Evolutionary conservation across 805 yeast species (phyloP).

Genomic region (Myxozyma neglecta): DNA sequence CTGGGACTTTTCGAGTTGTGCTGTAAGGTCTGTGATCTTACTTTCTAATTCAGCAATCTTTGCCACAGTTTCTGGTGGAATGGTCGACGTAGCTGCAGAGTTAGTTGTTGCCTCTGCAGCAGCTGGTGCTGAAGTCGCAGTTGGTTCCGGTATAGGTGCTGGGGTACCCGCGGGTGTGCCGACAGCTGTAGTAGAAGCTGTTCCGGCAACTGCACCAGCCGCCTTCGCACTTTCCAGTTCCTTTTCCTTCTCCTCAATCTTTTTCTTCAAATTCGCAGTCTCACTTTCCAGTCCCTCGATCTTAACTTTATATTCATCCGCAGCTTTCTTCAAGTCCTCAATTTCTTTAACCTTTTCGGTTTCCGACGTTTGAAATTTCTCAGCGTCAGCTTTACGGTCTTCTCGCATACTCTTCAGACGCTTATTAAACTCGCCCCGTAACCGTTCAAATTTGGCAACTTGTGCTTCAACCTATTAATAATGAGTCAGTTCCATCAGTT

Average conservation of each 20-base stretch:
- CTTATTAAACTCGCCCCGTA: slow-evolving; percentile 35
- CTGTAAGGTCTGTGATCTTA: slow-evolving; percentile 39
- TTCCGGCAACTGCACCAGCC: slow-evolving; percentile 11
- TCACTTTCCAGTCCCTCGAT: slow-evolving; percentile 22
- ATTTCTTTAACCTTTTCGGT: slow-evolving; percentile 33
- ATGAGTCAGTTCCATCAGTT: not conserved
- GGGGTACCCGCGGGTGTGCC: slow-evolving; percentile 3
- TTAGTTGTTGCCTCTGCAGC: not conserved
- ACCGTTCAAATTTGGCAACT: slow-evolving; percentile 15
- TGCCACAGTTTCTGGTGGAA: not conserved
- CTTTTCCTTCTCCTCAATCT: slow-evolving; percentile 19
- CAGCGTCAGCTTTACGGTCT: slow-evolving; percentile 28
- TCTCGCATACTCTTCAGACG: slow-evolving; percentile 32
- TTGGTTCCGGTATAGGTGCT: not conserved
- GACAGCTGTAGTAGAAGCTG: slow-evolving; percentile 5
- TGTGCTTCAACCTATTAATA: slow-evolving; percentile 22
- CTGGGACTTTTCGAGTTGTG: slow-evolving; percentile 14
- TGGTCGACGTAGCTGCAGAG: slow-evolving; percentile 2
- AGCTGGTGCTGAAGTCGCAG: slow-evolving; percentile 2
- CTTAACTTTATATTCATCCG: slow-evolving; percentile 22
- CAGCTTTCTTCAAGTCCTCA: slow-evolving; percentile 20
- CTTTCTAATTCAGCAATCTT: slow-evolving; percentile 39
- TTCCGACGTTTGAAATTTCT: slow-evolving; percentile 3
- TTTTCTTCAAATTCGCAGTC: slow-evolving; percentile 22
- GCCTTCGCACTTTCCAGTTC: slow-evolving; percentile 18